A percentile compares a stretch with the other conserved stretches of the same genome.
Conservation (phyloP, 257 asterid species). For the Solanum tarapatanum region DNA sequence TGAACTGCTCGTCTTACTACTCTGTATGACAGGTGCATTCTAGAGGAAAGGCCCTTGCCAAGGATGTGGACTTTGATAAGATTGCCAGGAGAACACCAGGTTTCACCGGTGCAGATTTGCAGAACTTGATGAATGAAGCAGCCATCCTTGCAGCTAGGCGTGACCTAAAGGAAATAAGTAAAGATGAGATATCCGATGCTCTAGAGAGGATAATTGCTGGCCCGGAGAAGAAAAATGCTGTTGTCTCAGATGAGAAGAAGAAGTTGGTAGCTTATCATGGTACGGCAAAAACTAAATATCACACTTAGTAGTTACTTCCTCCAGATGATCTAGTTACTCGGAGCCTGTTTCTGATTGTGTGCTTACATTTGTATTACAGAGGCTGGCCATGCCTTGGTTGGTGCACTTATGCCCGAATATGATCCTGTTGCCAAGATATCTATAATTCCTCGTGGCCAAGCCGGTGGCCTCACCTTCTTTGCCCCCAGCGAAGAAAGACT, state of each 20-base stretch:
- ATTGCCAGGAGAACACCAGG: conserved; percentile 96
- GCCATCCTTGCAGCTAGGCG: conserved; percentile 98
- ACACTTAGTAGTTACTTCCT: not conserved
- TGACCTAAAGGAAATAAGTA: conserved; percentile 94
- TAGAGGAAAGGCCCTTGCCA: conserved; percentile 92
- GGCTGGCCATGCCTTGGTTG: conserved; percentile 99
- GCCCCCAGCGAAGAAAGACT: conserved; percentile 99
- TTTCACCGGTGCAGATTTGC: conserved; percentile 97
- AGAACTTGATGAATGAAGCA: conserved; percentile 97
- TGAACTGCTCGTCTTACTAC: not conserved
- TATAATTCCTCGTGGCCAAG: conserved; percentile 99
- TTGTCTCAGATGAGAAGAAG: conserved; percentile 95
- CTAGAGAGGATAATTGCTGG: conserved; percentile 97
- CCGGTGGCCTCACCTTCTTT: conserved; percentile 96
- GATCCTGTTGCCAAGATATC: conserved; percentile 99
- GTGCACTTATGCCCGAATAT: conserved; percentile 97
- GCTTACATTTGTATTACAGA: conserved; percentile 24
- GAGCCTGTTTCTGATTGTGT: not conserved
- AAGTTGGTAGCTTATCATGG: conserved; percentile 93
- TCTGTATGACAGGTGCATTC: not conserved
- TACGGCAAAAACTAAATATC: not conserved
- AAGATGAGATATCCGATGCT: conserved; percentile 96
- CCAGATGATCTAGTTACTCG: not conserved
- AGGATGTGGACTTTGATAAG: conserved; percentile 96
- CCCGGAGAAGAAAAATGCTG: conserved; percentile 98